Conservation (phyloP, 2,329 filamentous ascomycete species). For the Penicillium sp. region DNA sequence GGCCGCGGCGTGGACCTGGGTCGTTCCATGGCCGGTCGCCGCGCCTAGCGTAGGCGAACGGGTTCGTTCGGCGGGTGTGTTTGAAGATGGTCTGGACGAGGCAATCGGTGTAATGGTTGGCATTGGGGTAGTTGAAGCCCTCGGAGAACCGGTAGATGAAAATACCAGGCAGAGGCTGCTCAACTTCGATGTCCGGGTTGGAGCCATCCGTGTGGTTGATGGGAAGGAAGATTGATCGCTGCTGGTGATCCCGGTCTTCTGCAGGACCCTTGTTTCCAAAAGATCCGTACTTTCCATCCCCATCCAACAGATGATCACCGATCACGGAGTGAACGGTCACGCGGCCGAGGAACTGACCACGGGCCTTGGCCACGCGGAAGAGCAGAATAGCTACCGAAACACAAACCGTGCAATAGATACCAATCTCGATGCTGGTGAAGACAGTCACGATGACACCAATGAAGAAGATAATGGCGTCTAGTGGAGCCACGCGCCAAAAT, state of each 20-base stretch:
- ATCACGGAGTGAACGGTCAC: slow-evolving; percentile 79
- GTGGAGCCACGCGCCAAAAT: slow-evolving; percentile 87
- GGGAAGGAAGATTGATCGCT: slow-evolving; percentile 79
- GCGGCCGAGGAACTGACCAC: slow-evolving; percentile 74
- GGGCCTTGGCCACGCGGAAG: slow-evolving; percentile 75
- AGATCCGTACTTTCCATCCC: slow-evolving; percentile 57
- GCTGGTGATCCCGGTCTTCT: slow-evolving; percentile 45
- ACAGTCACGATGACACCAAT: slow-evolving; percentile 84
- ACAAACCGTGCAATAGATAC: slow-evolving; percentile 80
- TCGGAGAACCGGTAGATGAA: slow-evolving; percentile 95
- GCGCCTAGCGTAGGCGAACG: slow-evolving; percentile 56
- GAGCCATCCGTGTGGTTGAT: slow-evolving; percentile 83
- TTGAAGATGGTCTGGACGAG: slow-evolving; percentile 62
- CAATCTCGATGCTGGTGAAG: slow-evolving; percentile 82
- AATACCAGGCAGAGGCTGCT: slow-evolving; percentile 79
- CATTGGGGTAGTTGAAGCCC: slow-evolving; percentile 94
- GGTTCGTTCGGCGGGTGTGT: slow-evolving; percentile 69
- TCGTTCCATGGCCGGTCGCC: slow-evolving; percentile 95
- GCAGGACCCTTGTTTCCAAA: slow-evolving; percentile 35
- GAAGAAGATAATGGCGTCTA: slow-evolving; percentile 91
- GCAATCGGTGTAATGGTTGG: slow-evolving; percentile 78
- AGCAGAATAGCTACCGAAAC: slow-evolving; percentile 72
- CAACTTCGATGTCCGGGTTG: slow-evolving; percentile 74
- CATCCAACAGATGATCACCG: slow-evolving; percentile 65
- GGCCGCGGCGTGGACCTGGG: slow-evolving; percentile 62